Conservation (phyloP, 164 flowering plant species). For the Liquidambar formosana region DNA sequence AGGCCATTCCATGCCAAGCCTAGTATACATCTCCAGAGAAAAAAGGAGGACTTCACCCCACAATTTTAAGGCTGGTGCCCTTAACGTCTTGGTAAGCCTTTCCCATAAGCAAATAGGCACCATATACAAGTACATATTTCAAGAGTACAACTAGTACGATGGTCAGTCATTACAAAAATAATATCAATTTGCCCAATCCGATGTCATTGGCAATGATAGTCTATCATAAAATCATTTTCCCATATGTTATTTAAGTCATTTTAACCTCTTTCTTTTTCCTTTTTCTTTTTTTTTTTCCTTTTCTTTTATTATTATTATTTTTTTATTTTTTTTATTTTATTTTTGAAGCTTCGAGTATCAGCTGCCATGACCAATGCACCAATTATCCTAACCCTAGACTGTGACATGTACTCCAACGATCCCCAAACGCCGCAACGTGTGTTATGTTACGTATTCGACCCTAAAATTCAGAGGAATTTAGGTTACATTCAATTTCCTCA, state of each 20-base stretch:
- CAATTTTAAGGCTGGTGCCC: conserved; percentile 93
- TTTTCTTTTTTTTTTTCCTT: too few relatives aligned
- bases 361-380: conserved; percentile 67
- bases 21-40: conserved; percentile 69
- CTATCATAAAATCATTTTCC: background rate
- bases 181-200: too few relatives aligned
- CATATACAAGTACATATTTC: too few relatives aligned
- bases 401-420: conserved; percentile 71
- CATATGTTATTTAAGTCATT: too few relatives aligned
- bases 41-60: conserved; percentile 56
- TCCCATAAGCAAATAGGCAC: background rate
- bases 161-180: too few relatives aligned
- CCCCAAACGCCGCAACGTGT: conserved; percentile 47
- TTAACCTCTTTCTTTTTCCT: too few relatives aligned
- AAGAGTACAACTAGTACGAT: background rate
- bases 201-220: too few relatives aligned
- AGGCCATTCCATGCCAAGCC: conserved; percentile 62
- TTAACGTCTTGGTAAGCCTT: conserved; percentile 63
- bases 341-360: conserved; percentile 57
- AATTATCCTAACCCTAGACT: conserved; percentile 51
- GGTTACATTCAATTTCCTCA: conserved; percentile 72
- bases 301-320: too few relatives aligned
- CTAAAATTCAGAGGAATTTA: conserved; percentile 18
- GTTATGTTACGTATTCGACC: conserved; percentile 53
- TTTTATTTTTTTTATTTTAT: background rate